Evolutionary conservation across 495 filamentous ascomycete species (phyloP).

Genomic region (Pseudotulostoma volvatum): DNA sequence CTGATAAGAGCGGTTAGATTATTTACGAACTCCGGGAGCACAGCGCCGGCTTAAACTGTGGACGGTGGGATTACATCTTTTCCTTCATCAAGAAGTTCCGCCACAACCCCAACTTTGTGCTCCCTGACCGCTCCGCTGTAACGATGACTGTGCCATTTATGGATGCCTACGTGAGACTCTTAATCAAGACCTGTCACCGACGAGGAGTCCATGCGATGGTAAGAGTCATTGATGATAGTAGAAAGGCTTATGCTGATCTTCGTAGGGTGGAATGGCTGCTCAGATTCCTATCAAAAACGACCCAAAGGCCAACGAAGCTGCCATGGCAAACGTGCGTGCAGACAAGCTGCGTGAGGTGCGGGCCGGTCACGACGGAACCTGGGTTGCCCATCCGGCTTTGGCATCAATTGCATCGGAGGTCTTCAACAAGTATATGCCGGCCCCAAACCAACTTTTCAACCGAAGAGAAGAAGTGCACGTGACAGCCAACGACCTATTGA

Average conservation of each 20-base stretch:
- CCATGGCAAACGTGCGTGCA: conserved; percentile 82
- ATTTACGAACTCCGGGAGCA: conserved; percentile 99
- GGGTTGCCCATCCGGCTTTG: conserved; percentile 94
- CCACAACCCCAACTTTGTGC: conserved; percentile 77
- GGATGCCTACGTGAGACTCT: conserved; percentile 89
- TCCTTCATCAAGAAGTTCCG: conserved; percentile 99
- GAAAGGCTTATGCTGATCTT: conserved; percentile 5
- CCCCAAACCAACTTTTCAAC: conserved; percentile 87
- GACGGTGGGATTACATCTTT: conserved; percentile 99
- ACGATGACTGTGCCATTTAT: conserved; percentile 99
- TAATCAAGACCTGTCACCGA: conserved; percentile 95
- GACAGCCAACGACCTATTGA: conserved; percentile 78
- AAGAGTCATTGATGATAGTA: conserved; percentile 2
- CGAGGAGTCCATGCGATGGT: conserved; percentile 93
- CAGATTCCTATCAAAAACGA: conserved; percentile 98
- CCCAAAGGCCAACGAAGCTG: conserved; percentile 72
- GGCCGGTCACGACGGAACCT: conserved; percentile 90
- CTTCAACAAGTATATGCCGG: conserved; percentile 99
- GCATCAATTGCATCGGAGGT: conserved; percentile 78
- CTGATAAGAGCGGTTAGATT: conserved; percentile 37
- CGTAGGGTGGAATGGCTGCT: conserved; percentile 83
- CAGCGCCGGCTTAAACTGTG: conserved; percentile 92
- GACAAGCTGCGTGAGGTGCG: conserved; percentile 95
- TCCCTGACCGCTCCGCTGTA: conserved; percentile 78
- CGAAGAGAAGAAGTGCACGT: conserved; percentile 83